A percentile compares a stretch with the other conserved stretches of the same genome.
phyloP scores from a whole-genome alignment of 1,139 yeast species.

The Kodamaea arcana region DNA sequence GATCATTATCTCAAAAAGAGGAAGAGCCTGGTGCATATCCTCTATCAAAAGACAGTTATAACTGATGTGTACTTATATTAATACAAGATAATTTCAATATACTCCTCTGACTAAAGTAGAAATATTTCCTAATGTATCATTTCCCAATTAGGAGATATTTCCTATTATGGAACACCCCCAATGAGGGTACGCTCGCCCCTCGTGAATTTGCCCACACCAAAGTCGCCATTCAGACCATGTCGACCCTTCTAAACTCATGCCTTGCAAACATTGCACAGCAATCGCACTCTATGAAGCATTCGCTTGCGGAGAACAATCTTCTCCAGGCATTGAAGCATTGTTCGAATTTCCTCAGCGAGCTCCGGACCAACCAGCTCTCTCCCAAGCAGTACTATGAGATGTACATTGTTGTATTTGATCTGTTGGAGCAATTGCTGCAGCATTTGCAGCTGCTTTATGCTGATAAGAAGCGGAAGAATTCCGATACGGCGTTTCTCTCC shows the following conservation, averaged over 20 bases:
- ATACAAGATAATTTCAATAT: too few species aligned
- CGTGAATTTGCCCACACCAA: not conserved
- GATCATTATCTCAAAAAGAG: too few species aligned
- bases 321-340: constrained; percentile 90
- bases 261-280: constrained; percentile 63
- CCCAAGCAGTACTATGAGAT: constrained; percentile 95
- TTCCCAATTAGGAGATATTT: too few species aligned
- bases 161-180: too few species aligned
- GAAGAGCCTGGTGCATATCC: too few species aligned
- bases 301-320: constrained; percentile 65
- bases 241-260: constrained; percentile 43
- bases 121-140: too few species aligned
- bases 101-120: too few species aligned
- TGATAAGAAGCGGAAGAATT: constrained; percentile 29
- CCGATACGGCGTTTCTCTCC: constrained; percentile 64
- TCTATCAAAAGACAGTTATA: too few species aligned
- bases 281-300: constrained; percentile 70
- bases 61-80: too few species aligned
- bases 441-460: constrained; percentile 61
- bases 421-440: constrained; percentile 63
- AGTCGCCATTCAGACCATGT: constrained; percentile 3
- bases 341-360: constrained; percentile 74
- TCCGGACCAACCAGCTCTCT: constrained; percentile 68
- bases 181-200: too few species aligned
- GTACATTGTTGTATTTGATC: constrained; percentile 81